These are phyloP conservation scores for Neurospora tetrasperma DNA, from an alignment of 495 filamentous ascomycete species.

Conservation along the genomic window DNA sequence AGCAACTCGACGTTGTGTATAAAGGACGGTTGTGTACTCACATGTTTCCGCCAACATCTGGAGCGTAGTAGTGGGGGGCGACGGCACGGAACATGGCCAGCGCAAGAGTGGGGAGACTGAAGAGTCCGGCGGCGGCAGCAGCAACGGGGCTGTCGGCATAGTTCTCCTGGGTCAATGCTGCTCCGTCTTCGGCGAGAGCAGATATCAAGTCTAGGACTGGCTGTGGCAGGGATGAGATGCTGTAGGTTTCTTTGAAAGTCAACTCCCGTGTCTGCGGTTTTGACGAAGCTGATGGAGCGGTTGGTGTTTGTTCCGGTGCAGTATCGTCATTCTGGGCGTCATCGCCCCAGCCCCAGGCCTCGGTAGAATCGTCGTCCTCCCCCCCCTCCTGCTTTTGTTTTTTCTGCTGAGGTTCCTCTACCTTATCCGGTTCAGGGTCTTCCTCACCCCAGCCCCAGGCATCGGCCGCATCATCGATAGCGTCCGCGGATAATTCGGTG, in stretches of 20 bases:
- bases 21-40: slow-evolving; percentile 14
- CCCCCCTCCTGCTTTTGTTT: slow-evolving; percentile 7
- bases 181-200: slow-evolving; percentile 59
- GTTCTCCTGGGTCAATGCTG: slow-evolving; percentile 40
- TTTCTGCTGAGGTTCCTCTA: slow-evolving; percentile 14
- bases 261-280: slow-evolving; percentile 37
- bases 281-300: slow-evolving; percentile 11
- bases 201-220: slow-evolving; percentile 61
- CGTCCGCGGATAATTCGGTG: slow-evolving; percentile 7
- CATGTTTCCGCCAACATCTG: slow-evolving; percentile 65
- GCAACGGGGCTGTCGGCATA: slow-evolving; percentile 43
- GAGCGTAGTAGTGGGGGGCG: slow-evolving; percentile 66
- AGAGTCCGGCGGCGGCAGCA: slow-evolving; percentile 62
- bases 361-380: slow-evolving; percentile 45
- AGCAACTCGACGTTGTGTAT: background rate
- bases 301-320: slow-evolving; percentile 1
- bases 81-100: slow-evolving; percentile 88
- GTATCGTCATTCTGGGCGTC: slow-evolving; percentile 25
- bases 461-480: slow-evolving; percentile 40
- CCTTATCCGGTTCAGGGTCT: slow-evolving; percentile 24
- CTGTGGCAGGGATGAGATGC: slow-evolving; percentile 74
- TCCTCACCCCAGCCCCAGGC: slow-evolving; percentile 55
- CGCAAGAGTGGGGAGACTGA: slow-evolving; percentile 70
- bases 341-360: slow-evolving; percentile 70
- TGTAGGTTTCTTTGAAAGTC: slow-evolving; percentile 77